phyloP scores from a whole-genome alignment of 495 filamentous ascomycete species.

The Penicillium soppii region DNA sequence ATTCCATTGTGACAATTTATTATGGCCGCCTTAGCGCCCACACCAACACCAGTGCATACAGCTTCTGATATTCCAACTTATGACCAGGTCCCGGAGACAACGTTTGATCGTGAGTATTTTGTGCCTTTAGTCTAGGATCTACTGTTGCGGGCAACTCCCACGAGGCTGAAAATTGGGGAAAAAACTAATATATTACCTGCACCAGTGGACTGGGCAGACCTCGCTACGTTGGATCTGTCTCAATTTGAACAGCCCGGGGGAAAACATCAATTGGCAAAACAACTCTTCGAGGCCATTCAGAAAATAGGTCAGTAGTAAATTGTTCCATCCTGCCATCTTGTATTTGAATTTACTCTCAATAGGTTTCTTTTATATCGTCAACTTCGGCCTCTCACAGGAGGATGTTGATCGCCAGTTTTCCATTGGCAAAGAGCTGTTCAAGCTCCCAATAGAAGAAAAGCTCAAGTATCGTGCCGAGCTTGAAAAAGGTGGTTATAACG shows the following conservation, averaged over 20 bases:
- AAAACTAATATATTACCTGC: background rate
- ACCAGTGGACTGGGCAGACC: slow-evolving; percentile 48
- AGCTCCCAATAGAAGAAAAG: slow-evolving; percentile 52
- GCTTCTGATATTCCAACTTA: slow-evolving; percentile 28
- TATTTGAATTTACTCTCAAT: background rate
- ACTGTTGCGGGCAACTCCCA: background rate
- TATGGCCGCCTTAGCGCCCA: slow-evolving; percentile 2
- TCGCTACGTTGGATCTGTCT: slow-evolving; percentile 51
- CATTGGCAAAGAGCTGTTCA: slow-evolving; percentile 46
- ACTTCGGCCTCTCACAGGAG: slow-evolving; percentile 49
- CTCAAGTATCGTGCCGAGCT: slow-evolving; percentile 44
- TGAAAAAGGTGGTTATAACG: slow-evolving; percentile 47
- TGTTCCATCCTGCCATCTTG: accelerated
- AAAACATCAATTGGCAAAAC: slow-evolving; percentile 48
- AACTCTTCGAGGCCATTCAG: slow-evolving; percentile 44
- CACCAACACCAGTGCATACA: slow-evolving; percentile 12
- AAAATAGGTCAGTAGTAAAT: slow-evolving; percentile 6
- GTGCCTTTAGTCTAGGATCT: background rate
- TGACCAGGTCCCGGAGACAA: slow-evolving; percentile 35
- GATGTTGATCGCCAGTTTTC: slow-evolving; percentile 53
- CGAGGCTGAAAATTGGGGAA: no score
- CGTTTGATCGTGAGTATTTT: slow-evolving; percentile 30
- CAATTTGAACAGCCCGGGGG: slow-evolving; percentile 47
- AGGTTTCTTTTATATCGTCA: slow-evolving; percentile 52
- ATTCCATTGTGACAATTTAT: background rate